Base-by-base conservation (phyloP, 2,329 filamentous ascomycete species). In the Xylariomycetidae sp. region DNA sequence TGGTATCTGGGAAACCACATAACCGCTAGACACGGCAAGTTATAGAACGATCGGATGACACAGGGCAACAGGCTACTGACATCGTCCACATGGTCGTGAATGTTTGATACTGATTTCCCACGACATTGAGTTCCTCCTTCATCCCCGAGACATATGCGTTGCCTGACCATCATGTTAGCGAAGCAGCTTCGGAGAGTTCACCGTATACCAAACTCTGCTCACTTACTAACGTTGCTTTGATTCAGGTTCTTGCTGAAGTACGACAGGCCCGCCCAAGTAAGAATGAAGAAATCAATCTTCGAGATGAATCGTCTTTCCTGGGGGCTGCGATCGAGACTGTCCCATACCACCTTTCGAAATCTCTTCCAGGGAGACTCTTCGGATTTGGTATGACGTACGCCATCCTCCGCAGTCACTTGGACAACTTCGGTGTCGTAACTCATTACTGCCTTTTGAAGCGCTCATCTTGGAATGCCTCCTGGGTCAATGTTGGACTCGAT, bases 221-320 rank as follows among this genome's bases (percentile, higher is more conserved):
- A 26, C 22, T 25, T 26, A 33, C 30, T 16, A 8, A 33, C 18
- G 7, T 33, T 46, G 25, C 13, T 16, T 15, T 19, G 19, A 16
- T 37, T 33, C 8, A 28, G 14, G 7, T 33, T 37, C 13, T 33
- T 33, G 19, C 29, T 42, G 31, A 53, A 53, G 19, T 53, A 53
- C 2, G 46, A 45, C 10, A 53, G 46, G 5, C 49, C 45, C 1
- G 50, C 49, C 48, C 48, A 53, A 8, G 49, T 51, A 6, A 37
- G 23, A 16, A 40, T 40, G 23, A 36, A 37, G 16, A 38, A 30
- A 26, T 48, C 35, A 2, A 46, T 33, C 4, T 39, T 41, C 3
- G 44, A 37, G 17, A 50, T 40, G 13, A 50, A 44, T 3, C 33
- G 32, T 6, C 47, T 23, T 8, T 23, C 20, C n/a, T n/a, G 8